These are phyloP conservation scores for Pythium phragmiticola DNA, from an alignment of 352 stramenopile species.

Conservation along the genomic window DNA sequence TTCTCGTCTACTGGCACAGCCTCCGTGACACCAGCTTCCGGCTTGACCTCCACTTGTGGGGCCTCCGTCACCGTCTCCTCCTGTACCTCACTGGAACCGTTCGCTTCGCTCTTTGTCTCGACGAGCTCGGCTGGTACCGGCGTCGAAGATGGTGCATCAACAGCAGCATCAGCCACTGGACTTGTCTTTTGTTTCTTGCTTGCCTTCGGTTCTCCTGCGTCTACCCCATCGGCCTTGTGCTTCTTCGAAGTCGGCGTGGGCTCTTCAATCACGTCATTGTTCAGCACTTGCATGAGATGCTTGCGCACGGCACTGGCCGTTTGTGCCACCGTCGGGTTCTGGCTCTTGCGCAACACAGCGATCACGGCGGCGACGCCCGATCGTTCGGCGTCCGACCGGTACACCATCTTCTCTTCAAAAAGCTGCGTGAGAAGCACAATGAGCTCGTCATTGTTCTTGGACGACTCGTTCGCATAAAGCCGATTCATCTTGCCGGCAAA, in stretches of 20 bases:
- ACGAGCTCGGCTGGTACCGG: not conserved
- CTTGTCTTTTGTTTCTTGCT: constrained; percentile 47
- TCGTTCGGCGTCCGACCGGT: constrained; percentile 63
- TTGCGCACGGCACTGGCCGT: constrained; percentile 78
- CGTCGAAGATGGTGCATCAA: not conserved
- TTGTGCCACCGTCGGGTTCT: constrained; percentile 61
- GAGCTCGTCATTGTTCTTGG: constrained; percentile 73
- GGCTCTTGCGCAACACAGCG: constrained; percentile 60
- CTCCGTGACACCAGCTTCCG: not conserved
- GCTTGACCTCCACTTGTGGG: not conserved
- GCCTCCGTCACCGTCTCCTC: constrained; percentile 1
- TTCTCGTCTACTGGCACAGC: constrained; percentile 1
- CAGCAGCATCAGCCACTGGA: not conserved
- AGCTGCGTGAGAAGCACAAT: constrained; percentile 71
- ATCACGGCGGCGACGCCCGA: constrained; percentile 74
- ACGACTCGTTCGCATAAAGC: constrained; percentile 62
- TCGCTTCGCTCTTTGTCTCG: not conserved
- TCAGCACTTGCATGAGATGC: constrained; percentile 69
- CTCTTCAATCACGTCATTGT: constrained; percentile 41
- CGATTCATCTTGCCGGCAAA: constrained; percentile 67
- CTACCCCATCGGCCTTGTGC: constrained; percentile 25
- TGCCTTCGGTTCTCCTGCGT: constrained; percentile 19
- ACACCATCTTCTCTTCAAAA: constrained; percentile 71
- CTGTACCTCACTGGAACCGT: constrained; percentile 2
- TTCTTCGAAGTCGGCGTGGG: constrained; percentile 35